Percentiles rank a stretch among this genome's conserved stretches.
phyloP scores from a whole-genome alignment of 2,329 filamentous ascomycete genomes.

The Aspergillus sp. region DNA sequence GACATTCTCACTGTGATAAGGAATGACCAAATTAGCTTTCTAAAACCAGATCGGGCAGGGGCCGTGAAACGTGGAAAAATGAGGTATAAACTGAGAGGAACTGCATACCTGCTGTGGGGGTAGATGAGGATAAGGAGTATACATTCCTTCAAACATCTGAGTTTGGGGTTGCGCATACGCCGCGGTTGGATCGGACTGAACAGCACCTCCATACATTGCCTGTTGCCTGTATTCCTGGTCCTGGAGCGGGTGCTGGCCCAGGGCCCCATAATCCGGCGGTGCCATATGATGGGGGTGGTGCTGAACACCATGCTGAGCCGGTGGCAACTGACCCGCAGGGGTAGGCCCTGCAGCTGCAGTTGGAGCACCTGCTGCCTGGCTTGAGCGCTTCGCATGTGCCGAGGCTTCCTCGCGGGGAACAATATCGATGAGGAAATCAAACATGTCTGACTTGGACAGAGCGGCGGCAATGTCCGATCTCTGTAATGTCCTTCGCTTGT shows the following conservation, averaged over 20 bases:
- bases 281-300: constrained; percentile 57
- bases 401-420: constrained; percentile 93
- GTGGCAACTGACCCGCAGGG: constrained; percentile 40
- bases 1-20: background rate
- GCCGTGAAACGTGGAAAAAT: background rate
- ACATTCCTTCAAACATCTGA: constrained; percentile 85
- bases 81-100: background rate
- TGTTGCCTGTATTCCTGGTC: constrained; percentile 80
- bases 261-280: constrained; percentile 58
- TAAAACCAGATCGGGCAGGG: background rate
- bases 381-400: constrained; percentile 75
- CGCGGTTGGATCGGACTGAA: constrained; percentile 69
- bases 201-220: constrained; percentile 78
- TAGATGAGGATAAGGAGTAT: constrained; percentile 73
- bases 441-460: constrained; percentile 97
- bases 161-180: constrained; percentile 73
- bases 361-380: constrained; percentile 48
- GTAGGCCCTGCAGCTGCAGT: constrained; percentile 45
- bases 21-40: background rate
- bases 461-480: constrained; percentile 95
- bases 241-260: constrained; percentile 63
- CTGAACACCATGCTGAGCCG: constrained; percentile 49
- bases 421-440: constrained; percentile 98
- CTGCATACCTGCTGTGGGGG: constrained; percentile 73
- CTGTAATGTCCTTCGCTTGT: constrained; percentile 93